Base-by-base conservation (phyloP, 2,329 filamentous ascomycete genomes). In the Pochonia chlamydosporia region DNA sequence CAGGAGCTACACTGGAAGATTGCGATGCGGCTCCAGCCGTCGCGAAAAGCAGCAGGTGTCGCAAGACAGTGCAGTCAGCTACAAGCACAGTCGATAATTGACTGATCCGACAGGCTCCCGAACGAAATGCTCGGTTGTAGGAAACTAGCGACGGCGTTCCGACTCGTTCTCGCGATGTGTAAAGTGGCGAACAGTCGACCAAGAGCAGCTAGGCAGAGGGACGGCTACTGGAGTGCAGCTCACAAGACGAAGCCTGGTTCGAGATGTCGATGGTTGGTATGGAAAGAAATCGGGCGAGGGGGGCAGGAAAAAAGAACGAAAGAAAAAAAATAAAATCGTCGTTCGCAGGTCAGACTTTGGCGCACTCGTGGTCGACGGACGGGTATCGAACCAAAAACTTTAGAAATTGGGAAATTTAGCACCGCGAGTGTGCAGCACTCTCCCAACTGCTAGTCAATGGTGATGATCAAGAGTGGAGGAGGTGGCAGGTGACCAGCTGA, bases 41-140 rank as follows among this genome's bases (percentile, higher is more conserved):
- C 39, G 37, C 42, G 24, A 18, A 26, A 46, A 44, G 31, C 13
- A 48, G 49, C 47, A n/a, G 36, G 16, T 9, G 49, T 49, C 40
- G 47, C 43, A 26, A 40, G 26, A 44, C 43, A 23, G 31, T 46
- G 25, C 21, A 23, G 3, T 24, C 36, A 46, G 36, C 36, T 31
- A 48, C 14, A 31, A 44, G 37, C 37, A 30, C 33, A 40, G 37
- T 20, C 33, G 37, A 45, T 46, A 31, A 40, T 33, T 47, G 44
- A 37, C 20, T 37, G n/a, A 23, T 23, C 45, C 28, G 43, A 26
- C 25, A 40, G 44, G 21, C n/a, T 36, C 26, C 16, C 31, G 14
- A 9, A 39, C 31, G 21, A 40, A 16, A 24, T 16, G 23, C 23
- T 31, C 10, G 35, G 25, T 26, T 20, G n/a, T n/a, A 10, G 26